These are phyloP conservation scores for Phytophthora kernoviae DNA, from an alignment of 352 stramenopile species.

Conservation along the genomic window DNA sequence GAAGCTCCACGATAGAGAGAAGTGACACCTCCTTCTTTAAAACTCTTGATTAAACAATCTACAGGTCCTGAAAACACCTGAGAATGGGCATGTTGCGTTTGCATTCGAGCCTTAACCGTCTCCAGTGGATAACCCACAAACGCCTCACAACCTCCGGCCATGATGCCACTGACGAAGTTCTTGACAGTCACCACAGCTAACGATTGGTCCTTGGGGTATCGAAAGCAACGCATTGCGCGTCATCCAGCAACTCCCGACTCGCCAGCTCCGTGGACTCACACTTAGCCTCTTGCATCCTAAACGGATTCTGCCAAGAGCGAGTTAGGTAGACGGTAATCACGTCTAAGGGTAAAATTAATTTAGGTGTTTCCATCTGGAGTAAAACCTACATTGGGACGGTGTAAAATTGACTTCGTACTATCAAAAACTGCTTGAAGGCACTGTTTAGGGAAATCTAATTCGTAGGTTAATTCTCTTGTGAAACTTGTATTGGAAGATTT, in stretches of 20 bases:
- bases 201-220: conserved; percentile 31
- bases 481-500: background rate
- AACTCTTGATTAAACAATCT: conserved; percentile 62
- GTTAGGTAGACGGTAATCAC: background rate
- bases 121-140: conserved; percentile 71
- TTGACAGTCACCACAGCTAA: conserved; percentile 57
- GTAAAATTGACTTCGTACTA: too few species aligned
- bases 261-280: conserved; percentile 32
- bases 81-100: conserved; percentile 51
- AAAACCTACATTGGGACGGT: too few species aligned
- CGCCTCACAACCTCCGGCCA: conserved; percentile 61
- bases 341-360: background rate
- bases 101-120: conserved; percentile 72
- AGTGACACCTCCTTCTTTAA: conserved; percentile 51
- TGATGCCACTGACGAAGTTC: conserved; percentile 67
- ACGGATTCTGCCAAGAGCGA: too few species aligned
- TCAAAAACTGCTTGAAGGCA: too few species aligned
- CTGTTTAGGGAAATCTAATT: too few species aligned
- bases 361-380: too few species aligned
- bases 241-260: conserved; percentile 22
- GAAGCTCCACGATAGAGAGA: conserved; percentile 73
- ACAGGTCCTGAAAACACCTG: conserved; percentile 45
- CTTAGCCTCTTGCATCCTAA: conserved; percentile 14
- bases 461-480: background rate
- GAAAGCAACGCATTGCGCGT: conserved; percentile 1